Base-by-base conservation (phyloP, 1,139 yeast species). In the Geotrichum cucujoidarum region DNA sequence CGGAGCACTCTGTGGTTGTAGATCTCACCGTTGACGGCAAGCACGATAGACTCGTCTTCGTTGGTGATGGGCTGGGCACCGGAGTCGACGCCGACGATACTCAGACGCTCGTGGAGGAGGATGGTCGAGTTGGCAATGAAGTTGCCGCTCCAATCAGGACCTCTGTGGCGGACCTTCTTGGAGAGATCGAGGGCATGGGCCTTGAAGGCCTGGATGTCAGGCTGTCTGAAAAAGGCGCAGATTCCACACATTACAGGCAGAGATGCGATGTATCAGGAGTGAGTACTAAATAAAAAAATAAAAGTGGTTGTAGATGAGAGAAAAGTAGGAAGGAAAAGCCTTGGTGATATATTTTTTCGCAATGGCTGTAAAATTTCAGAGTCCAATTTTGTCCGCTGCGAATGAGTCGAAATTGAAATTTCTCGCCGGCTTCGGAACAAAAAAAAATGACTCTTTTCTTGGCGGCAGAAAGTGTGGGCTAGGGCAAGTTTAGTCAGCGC, bases 131-230 rank as follows among this genome's bases (percentile, higher is more conserved):
- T 87, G 64, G 81, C 80, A 57, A 78, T 73, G 57, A 78, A 68
- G 80, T 88, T 89, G 63, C 98, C 98, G 45, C 58, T 50, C 98
- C 98, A 92, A 72, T 92, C 98, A 58, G 98, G 98, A 61, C 98
- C 98, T 72, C 98, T 84, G 71, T 92, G 98, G 73, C 98, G 84
- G 67, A 90, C 83, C 70, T 89, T 62, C 71, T 89, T 90, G 56
- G 97, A 78, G 65, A 87, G 77, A 67, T 87, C 94, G 57, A 92
- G 76, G 43, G 97, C 97, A 65, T 81, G 82, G 52, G 83, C 78
- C 71, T 90, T 92, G 77, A 87, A 92, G 52, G 76, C 72, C 61
- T 83, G 82, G 53, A 86, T 81, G 57, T 88, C 85, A 44, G 82
- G 84, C 64, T 85, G 90, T 69, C 76, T 82, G 70, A 77, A 88